phyloP scores from a whole-genome alignment of 768 basidiomycete species.

The Tricholoma hemisulphureum region DNA sequence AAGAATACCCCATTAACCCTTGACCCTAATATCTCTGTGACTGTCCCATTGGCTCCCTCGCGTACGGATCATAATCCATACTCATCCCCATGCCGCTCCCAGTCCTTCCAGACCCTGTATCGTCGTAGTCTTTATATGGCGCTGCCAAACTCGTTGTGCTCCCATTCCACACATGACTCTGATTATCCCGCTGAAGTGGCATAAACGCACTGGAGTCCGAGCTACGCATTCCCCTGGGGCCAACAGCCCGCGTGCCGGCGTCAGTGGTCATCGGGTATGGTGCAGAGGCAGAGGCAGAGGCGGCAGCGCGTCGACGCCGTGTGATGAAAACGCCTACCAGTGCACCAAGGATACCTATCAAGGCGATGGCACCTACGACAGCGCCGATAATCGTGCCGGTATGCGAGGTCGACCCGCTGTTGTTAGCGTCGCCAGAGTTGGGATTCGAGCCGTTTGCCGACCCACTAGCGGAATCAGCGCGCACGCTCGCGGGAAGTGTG shows the following conservation, averaged over 20 bases:
- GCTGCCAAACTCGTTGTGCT: slow-evolving; percentile 48
- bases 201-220: slow-evolving; percentile 73
- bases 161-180: slow-evolving; percentile 57
- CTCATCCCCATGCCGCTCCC: slow-evolving; percentile 32
- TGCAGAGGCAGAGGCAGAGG: slow-evolving; percentile 24
- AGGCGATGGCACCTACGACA: slow-evolving; percentile 52
- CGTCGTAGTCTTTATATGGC: slow-evolving; percentile 32
- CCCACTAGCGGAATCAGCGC: slow-evolving; percentile 42
- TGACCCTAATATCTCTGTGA: background rate
- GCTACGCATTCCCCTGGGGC: slow-evolving; percentile 39
- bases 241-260: slow-evolving; percentile 8
- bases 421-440: slow-evolving; percentile 8
- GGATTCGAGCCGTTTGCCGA: slow-evolving; percentile 23
- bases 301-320: slow-evolving; percentile 49
- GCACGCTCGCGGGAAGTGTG: slow-evolving; percentile 50
- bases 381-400: slow-evolving; percentile 48
- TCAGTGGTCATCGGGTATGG: slow-evolving; percentile 24
- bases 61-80: slow-evolving; percentile 37
- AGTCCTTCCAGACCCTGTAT: slow-evolving; percentile 1
- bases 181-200: slow-evolving; percentile 63
- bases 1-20: background rate
- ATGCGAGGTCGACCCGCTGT: slow-evolving; percentile 26
- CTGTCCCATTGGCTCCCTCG: background rate
- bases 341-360: slow-evolving; percentile 50
- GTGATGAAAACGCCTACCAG: slow-evolving; percentile 51